Base-by-base conservation (phyloP, 306 rosid species). In the Citrullus amarus region DNA sequence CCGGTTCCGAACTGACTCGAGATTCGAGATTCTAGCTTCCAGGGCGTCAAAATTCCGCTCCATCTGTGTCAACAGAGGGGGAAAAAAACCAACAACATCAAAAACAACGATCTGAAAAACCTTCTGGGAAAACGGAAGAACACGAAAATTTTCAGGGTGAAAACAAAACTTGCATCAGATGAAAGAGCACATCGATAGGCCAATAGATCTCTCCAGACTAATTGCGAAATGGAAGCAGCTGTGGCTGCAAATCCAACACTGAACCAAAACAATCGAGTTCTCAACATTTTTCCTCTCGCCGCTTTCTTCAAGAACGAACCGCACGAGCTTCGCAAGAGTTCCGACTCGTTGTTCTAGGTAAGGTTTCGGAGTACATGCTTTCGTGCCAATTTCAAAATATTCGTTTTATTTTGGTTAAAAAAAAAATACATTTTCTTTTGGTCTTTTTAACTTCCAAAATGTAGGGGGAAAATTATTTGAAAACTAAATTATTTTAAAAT, bases 261-360 rank as follows among this genome's bases (percentile, higher is more conserved):
- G 80, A 81, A 81, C 89, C 89, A 86, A 6, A 83, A 28, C 83
- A 83, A 39, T 34, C 86, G 86, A 61, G 81, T 81, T 79, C 89
- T 62, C 60, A 83, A 57, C 86, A 86, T 86, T 48, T 75, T 78
- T 15, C n/a, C 46, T 56, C 65, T 30, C 41, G 76, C 56, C 55
- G 55, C 8, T 43, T 10, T 43, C 55, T 46, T 44, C 76, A 6
- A 44, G 39, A 14, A 48, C 76, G 20, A 70, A 46, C 41, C 6
- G 20, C 57, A 13, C 60, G 51, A 72, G 25, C 38, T 72, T 51
- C 22, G 25, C 48, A 48, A 44, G 39, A 44, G 38, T 6, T 14
- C 38, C 57, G 57, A 22, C 76, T 71, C 58, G 51, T n/a, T 15
- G 34, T 20, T 11, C 3, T 2, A 2, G 6, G 8, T 36, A 10